Base-by-base conservation (phyloP, 352 stramenopile genomes). In the Phytophthora aleatoria region DNA sequence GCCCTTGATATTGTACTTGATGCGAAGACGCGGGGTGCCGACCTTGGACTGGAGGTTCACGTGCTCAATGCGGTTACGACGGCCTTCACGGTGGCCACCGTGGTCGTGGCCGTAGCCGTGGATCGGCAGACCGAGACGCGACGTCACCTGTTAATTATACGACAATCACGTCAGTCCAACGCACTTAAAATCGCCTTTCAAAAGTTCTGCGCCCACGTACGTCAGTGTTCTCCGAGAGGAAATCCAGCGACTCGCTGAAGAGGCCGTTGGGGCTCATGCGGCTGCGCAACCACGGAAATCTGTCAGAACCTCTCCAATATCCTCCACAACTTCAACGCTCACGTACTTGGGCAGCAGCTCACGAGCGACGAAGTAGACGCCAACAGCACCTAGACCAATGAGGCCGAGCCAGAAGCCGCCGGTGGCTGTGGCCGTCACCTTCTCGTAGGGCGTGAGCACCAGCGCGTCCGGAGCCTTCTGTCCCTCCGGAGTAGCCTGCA, bases 1-100 rank as follows among this genome's bases (percentile, higher is more conserved):
- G 28, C 95, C 95, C 75, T 98, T 96, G 57, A 98, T 79, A 72
- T 98, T 98, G 80, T 97, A 98, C 72, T 97, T 94, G 53, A 98
- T 93, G 35, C 77, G 83, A 44, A 91, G 81, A 73, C 83, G 85
- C 52, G 83, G 81, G 54, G 89, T 90, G 61, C 85, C 94, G 43
- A 97, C 90, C 69, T 94, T 89, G 65, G 88, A 76, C 42, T 84
- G 89, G 58, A 98, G 95, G 68, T 98, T 85, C 16, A 97, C 97
- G 76, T 97, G 83, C 69, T 98, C 95, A 64, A 98, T 96, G 71
- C 97, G 97, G 78, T 98, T 98, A 57, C 94, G 80, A 67, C 95
- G 89, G 49, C 95, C 94, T 70, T 98, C 95, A 33, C 94, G 92
- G 77, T 97, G 84, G 5, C 92, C 89, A 48, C 90, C 90, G 71